Evolutionary conservation across 2,329 filamentous ascomycete species (phyloP), one percentile per base, ranked within the genome.

Genomic region (Pseudogymnoascus sp.): DNA sequence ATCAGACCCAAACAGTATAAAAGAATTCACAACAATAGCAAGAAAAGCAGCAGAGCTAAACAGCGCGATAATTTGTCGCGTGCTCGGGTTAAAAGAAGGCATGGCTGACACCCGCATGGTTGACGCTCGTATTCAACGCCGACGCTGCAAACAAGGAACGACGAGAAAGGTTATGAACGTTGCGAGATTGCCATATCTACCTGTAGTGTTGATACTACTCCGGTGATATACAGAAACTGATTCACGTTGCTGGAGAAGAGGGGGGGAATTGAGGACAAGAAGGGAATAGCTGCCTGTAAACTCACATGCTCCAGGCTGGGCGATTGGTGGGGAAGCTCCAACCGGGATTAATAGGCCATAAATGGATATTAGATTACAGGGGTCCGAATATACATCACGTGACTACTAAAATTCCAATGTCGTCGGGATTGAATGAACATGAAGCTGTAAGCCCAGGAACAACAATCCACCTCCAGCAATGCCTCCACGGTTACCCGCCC

Each of bases 401-500:
- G 55, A 59, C 12, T 4, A n/a, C 31, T 59, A 59, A 59, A 59
- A 59, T 59, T 39, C 55, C 55, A 59, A 59, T 37, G 31, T 59
- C 55, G 55, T 29, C 37, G 55, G 31, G 19, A 59, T 35, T 59
- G 31, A 37, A 23, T 7, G 33, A 39, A 23, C 55, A 59, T 23
- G 33, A 39, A 59, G 55, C 33, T 38, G 33, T 8, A 49, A 49
- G 37, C 33, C 26, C 61, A 59, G 45, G 58, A 60, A 52, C 43
- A 61, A 62, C 41, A 33, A 63, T 52, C 43, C 52, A 63, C 26
- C 45, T 23, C 26, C 26, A 52, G 72, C 63, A 62, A 82, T 82
- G 80, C 77, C 79, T 71, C 79, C 79, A 64, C 77, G 78, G 72
- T 73, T 81, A 73, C 76, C 79, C 64, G 63, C 67, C 26, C 68